phyloP scores from a whole-genome alignment of 495 filamentous ascomycete genomes.

The Neurospora tetraspora region DNA sequence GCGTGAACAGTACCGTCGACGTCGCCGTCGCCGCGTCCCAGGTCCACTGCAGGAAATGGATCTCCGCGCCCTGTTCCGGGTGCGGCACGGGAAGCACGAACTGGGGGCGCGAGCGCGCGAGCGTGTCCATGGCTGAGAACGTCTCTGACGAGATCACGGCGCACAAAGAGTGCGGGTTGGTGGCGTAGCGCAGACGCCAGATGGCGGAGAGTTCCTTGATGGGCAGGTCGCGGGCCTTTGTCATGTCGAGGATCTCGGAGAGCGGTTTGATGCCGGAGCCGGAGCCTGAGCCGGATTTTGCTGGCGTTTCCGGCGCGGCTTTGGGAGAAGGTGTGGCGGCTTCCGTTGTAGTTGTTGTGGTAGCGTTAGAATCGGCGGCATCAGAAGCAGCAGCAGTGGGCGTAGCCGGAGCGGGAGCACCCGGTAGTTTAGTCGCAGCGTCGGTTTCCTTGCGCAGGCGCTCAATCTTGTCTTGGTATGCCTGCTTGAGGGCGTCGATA shows the following conservation, averaged over 20 bases:
- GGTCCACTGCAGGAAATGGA: conserved; percentile 73
- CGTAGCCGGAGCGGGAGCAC: conserved; percentile 39
- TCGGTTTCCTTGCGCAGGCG: conserved; percentile 47
- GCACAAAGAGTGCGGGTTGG: conserved; percentile 60
- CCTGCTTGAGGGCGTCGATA: conserved; percentile 67
- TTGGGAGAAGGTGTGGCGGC: not conserved
- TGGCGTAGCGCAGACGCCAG: conserved; percentile 83
- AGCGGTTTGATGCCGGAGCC: conserved; percentile 58
- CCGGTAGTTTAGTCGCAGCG: conserved; percentile 5
- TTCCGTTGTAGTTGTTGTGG: not conserved
- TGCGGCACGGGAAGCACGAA: conserved; percentile 89
- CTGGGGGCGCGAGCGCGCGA: conserved; percentile 65
- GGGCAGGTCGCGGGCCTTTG: conserved; percentile 63
- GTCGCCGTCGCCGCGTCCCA: conserved; percentile 53
- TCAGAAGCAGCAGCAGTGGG: not conserved
- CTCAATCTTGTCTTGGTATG: conserved; percentile 74
- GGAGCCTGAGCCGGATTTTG: conserved; percentile 10
- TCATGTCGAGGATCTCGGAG: conserved; percentile 69
- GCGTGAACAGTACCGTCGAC: conserved; percentile 82
- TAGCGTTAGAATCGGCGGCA: not conserved
- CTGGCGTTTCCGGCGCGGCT: conserved; percentile 8
- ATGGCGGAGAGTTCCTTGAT: conserved; percentile 74
- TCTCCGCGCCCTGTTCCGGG: conserved; percentile 58
- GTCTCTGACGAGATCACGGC: conserved; percentile 65
- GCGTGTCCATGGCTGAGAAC: conserved; percentile 54